These are phyloP conservation scores for Diaporthe amygdali DNA, from an alignment of 2,329 filamentous ascomycete genomes.

Conservation along the genomic window DNA sequence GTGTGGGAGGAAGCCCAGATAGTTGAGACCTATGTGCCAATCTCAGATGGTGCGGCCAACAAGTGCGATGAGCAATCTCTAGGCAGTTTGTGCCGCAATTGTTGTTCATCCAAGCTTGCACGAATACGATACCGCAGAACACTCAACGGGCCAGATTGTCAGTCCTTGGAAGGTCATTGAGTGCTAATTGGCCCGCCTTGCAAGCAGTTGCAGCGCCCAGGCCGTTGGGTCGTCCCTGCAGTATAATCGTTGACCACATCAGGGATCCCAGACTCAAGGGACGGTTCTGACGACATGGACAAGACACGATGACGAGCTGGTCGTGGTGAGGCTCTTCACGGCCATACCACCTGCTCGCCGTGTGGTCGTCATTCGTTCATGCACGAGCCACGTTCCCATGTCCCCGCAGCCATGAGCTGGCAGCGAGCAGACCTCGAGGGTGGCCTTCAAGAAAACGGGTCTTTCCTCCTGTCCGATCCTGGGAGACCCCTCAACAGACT, in stretches of 20 bases:
- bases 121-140: not conserved
- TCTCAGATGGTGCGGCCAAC: not conserved
- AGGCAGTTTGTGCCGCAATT: not conserved
- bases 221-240: slow-evolving; percentile 3
- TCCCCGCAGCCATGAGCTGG: not conserved
- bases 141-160: not conserved
- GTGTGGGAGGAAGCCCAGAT: not conserved
- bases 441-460: not conserved
- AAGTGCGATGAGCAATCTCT: not conserved
- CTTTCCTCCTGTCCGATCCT: not conserved
- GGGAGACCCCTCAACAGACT: not conserved
- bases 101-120: not conserved
- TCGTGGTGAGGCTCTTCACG: not conserved
- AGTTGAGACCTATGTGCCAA: not conserved
- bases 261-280: not conserved
- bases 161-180: not conserved
- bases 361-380: not conserved
- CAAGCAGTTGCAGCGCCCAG: not conserved
- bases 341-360: not conserved
- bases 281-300: not conserved
- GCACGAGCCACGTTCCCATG: not conserved
- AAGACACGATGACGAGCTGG: not conserved
- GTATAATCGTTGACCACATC: not conserved
- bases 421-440: not conserved
- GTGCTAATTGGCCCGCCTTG: not conserved